Evolutionary conservation across 169 alveolate genomes (phyloP).

Genomic region (Eimeria tenella): DNA sequence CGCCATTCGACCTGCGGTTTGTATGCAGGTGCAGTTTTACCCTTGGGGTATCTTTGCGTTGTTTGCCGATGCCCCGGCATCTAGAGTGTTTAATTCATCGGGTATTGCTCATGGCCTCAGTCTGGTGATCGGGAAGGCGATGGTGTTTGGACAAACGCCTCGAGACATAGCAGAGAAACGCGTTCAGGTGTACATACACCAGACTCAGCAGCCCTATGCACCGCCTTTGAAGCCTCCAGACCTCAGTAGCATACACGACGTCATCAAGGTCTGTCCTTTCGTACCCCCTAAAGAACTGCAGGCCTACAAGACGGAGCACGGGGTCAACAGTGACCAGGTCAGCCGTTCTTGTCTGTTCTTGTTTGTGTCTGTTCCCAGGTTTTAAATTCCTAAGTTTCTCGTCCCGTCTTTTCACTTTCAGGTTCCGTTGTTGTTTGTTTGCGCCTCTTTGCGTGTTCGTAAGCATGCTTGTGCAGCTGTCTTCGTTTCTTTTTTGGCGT

Average conservation of each 20-base stretch:
- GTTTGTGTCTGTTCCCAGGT: too few relatives aligned
- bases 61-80: conserved; percentile 3
- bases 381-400: too few relatives aligned
- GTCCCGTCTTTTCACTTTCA: not conserved
- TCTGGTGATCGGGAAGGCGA: conserved; percentile 38
- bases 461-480: not conserved
- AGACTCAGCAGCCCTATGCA: not conserved
- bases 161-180: conserved; percentile 11
- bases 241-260: not conserved
- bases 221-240: not conserved
- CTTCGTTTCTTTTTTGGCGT: not conserved
- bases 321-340: conserved; percentile 14
- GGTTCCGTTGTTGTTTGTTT: not conserved
- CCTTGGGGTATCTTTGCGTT: conserved; percentile 52
- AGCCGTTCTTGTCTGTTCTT: not conserved
- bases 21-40: conserved; percentile 37
- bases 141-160: conserved; percentile 44
- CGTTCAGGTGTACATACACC: conserved; percentile 39
- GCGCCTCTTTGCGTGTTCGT: not conserved
- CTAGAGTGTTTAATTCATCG: not conserved
- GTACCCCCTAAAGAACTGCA: not conserved
- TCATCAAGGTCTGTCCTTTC: conserved; percentile 27
- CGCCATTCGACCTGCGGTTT: not conserved
- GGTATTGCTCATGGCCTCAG: conserved; percentile 5
- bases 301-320: not conserved